A percentile compares a stretch with the other conserved stretches of the same genome.
These are phyloP conservation scores for Chlamydomonas reinhardtii DNA, from an alignment of 163 green algal genomes.

Conservation along the genomic window DNA sequence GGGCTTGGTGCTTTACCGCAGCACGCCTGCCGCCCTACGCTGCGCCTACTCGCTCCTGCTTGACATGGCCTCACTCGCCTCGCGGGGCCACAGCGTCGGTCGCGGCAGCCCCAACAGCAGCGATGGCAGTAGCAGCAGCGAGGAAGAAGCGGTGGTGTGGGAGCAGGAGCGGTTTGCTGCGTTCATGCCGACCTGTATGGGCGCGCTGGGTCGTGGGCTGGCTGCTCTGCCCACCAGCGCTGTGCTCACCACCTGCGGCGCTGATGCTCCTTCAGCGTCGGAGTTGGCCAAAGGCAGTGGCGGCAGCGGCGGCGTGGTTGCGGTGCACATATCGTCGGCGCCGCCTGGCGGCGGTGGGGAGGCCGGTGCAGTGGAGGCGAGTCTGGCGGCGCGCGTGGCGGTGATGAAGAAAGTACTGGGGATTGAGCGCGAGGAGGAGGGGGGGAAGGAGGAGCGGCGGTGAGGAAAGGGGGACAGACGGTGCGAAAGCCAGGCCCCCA, in stretches of 20 bases:
- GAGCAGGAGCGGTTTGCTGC: constrained; percentile 36
- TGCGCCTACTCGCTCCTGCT: constrained; percentile 40
- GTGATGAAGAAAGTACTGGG: constrained; percentile 8
- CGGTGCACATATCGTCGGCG: neutral
- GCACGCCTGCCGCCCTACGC: constrained; percentile 14
- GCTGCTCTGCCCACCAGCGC: neutral
- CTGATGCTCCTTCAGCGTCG: no score
- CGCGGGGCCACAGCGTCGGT: no score
- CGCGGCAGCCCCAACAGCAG: neutral
- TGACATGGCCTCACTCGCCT: constrained; percentile 5
- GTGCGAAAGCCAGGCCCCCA: no score
- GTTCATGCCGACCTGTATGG: constrained; percentile 29
- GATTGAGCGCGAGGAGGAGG: neutral
- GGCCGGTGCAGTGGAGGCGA: neutral
- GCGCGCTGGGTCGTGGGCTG: constrained; percentile 1
- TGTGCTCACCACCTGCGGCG: constrained; percentile 2
- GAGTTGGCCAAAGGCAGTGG: no score
- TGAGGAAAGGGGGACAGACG: no score
- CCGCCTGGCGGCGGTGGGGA: neutral
- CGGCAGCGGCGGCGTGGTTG: neutral
- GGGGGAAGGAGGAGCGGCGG: no score
- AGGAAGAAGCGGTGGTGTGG: neutral
- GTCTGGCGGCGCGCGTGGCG: neutral
- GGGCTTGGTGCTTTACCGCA: constrained; percentile 22
- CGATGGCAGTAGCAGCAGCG: neutral